A percentile compares a stretch with the other conserved stretches of the same genome.
Evolutionary conservation across 257 asterid species (phyloP).

Genomic region (Ilex aquifolium): DNA sequence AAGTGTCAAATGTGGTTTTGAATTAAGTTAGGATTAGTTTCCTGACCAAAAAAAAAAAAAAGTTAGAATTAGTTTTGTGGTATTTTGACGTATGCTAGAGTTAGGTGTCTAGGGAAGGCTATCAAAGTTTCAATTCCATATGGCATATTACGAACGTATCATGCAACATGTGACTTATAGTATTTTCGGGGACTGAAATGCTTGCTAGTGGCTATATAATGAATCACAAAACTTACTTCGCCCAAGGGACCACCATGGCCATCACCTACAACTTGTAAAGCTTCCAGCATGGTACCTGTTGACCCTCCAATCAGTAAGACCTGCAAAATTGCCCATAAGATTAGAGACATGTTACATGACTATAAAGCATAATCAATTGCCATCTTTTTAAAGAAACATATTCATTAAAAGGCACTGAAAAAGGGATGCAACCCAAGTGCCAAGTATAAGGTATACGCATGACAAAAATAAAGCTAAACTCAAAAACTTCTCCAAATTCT

Average conservation of each 20-base stretch:
- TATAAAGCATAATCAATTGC: neutral
- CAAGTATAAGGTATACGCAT: too few relatives aligned
- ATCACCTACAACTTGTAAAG: constrained; percentile 89
- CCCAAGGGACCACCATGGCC: constrained; percentile 54
- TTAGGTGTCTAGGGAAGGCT: too few relatives aligned
- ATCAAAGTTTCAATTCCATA: too few relatives aligned
- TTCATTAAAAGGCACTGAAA: neutral
- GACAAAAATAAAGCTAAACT: too few relatives aligned
- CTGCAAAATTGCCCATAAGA: constrained; percentile 25
- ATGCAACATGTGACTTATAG: too few relatives aligned
- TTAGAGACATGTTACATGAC: neutral
- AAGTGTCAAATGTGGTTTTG: too few relatives aligned
- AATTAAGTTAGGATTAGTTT: too few relatives aligned
- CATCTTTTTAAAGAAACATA: neutral
- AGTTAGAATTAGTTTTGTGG: too few relatives aligned
- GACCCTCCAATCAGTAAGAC: constrained; percentile 98
- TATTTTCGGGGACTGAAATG: neutral
- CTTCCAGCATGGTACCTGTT: constrained; percentile 98
- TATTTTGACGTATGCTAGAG: too few relatives aligned
- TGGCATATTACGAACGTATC: too few relatives aligned
- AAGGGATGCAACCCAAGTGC: neutral
- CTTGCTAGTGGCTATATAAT: neutral
- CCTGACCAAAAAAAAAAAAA: too few relatives aligned
- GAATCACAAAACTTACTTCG: constrained; percentile 51
- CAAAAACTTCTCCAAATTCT: too few relatives aligned